Evolutionary conservation across 805 yeast species (phyloP).

Genomic region (Schizosaccharomyces cryophilus): DNA sequence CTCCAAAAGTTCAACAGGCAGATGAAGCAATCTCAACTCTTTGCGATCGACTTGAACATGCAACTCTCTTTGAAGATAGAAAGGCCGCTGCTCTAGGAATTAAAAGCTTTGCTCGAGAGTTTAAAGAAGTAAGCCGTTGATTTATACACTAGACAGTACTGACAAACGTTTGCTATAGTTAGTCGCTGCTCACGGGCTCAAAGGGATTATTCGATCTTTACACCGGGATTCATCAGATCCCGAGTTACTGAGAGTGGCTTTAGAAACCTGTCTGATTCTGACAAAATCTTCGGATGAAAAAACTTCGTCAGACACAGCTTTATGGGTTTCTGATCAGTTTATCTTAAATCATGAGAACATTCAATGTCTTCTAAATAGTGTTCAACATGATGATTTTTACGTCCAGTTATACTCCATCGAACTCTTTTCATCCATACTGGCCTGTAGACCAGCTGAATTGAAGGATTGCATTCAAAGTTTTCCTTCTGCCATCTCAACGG

Average conservation of each 20-base stretch:
- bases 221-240: conserved; percentile 42
- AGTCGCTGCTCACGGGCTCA: conserved; percentile 66
- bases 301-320: conserved; percentile 43
- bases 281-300: conserved; percentile 37
- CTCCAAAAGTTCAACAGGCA: conserved; percentile 29
- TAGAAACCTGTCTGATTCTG: conserved; percentile 65
- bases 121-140: conserved; percentile 33
- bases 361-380: conserved; percentile 25
- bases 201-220: conserved; percentile 45
- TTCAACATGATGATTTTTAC: conserved; percentile 40
- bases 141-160: background rate
- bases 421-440: conserved; percentile 55
- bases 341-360: conserved; percentile 32
- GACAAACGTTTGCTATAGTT: background rate
- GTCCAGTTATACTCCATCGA: conserved; percentile 61
- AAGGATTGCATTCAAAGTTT: conserved; percentile 47
- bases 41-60: conserved; percentile 66
- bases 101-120: conserved; percentile 69
- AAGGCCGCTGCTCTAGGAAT: conserved; percentile 76
- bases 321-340: conserved; percentile 88
- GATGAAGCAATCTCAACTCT: conserved; percentile 72
- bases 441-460: conserved; percentile 48
- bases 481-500: conserved; percentile 56
- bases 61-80: conserved; percentile 60
- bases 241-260: conserved; percentile 47